Conservation (phyloP, 257 asterid species). For the Solanum gracilifrons region DNA sequence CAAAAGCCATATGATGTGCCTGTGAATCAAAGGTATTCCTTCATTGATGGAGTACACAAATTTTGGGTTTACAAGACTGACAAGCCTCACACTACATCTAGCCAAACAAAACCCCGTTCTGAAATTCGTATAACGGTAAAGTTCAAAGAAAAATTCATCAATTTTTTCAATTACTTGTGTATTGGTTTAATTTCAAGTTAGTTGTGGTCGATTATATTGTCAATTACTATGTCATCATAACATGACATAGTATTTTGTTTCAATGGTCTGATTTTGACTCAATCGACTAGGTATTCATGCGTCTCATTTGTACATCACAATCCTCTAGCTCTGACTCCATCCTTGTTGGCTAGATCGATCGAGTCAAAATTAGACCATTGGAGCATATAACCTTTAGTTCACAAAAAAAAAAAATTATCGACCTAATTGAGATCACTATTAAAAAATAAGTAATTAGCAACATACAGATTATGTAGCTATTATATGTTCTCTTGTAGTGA, state of each 20-base stretch:
- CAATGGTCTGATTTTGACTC: background rate
- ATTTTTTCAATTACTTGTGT: background rate
- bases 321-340: background rate
- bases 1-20: conserved; percentile 13
- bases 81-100: conserved; percentile 5
- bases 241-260: background rate
- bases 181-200: background rate
- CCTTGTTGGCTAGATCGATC: background rate
- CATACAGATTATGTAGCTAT: background rate
- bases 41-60: conserved; percentile 8
- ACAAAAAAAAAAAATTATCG: no score
- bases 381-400: background rate
- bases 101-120: conserved; percentile 6
- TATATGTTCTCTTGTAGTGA: background rate
- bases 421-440: no score
- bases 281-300: background rate
- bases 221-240: background rate
- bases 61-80: conserved; percentile 14
- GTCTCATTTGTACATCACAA: background rate
- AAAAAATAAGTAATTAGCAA: background rate
- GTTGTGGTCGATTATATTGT: background rate
- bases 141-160: background rate
- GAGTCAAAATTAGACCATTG: background rate
- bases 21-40: conserved; percentile 7
- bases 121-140: conserved; percentile 8